Conservation (phyloP, 352 stramenopile species). For the Albugo laibachii region DNA sequence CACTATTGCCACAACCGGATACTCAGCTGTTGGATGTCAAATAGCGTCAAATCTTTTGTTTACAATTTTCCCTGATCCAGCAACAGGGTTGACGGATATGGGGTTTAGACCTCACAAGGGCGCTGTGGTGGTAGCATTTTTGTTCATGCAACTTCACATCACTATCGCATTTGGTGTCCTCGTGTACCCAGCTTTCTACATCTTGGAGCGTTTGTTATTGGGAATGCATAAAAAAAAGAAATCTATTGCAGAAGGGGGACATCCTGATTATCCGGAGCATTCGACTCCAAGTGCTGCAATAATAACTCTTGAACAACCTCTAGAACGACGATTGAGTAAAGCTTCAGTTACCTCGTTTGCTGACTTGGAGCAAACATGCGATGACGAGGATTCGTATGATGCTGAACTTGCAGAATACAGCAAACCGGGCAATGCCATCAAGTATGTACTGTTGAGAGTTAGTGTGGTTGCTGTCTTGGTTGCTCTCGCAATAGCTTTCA, state of each 20-base stretch:
- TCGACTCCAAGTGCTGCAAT: no score
- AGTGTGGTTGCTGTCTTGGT: conserved; percentile 4
- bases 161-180: conserved; percentile 38
- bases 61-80: conserved; percentile 21
- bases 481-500: conserved; percentile 1
- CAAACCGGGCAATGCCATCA: background rate
- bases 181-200: conserved; percentile 33
- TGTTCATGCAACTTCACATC: conserved; percentile 38
- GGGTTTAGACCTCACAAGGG: conserved; percentile 23
- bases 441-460: background rate
- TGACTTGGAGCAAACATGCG: conserved; percentile 4
- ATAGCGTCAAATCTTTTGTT: conserved; percentile 42
- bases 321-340: background rate
- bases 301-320: no score
- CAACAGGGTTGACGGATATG: conserved; percentile 14
- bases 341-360: conserved; percentile 10
- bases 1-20: conserved; percentile 29
- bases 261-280: no score
- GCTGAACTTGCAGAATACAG: no score
- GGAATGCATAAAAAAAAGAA: conserved; percentile 25
- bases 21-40: conserved; percentile 7
- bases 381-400: background rate
- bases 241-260: background rate
- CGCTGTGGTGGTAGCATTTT: conserved; percentile 14
- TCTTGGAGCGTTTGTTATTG: conserved; percentile 30